These are phyloP conservation scores for Curvularia verruculosa DNA, from an alignment of 2,329 filamentous ascomycete species.

Conservation along the genomic window DNA sequence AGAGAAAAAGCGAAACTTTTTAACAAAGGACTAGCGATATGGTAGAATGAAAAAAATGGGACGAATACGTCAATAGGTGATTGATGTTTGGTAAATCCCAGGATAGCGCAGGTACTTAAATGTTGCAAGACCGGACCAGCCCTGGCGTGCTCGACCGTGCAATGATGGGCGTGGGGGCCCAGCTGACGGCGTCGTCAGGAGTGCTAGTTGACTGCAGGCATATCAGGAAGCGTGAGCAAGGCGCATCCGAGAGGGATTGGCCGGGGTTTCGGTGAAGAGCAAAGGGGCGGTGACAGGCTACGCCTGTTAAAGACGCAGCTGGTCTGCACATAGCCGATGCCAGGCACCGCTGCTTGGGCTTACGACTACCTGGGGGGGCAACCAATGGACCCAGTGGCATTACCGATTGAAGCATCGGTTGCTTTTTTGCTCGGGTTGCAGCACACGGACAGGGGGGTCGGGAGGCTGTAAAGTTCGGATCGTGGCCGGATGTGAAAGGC, in stretches of 20 bases:
- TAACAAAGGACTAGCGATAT: constrained; percentile 44
- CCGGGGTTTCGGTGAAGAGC: constrained; percentile 37
- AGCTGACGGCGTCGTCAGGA: constrained; percentile 46
- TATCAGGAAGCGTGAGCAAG: constrained; percentile 35
- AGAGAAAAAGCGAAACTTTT: constrained; percentile 31
- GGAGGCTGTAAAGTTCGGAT: constrained; percentile 37
- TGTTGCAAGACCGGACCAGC: constrained; percentile 38
- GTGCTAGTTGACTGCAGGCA: constrained; percentile 38
- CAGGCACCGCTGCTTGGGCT: constrained; percentile 44
- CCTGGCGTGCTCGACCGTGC: constrained; percentile 23
- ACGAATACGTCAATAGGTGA: constrained; percentile 45
- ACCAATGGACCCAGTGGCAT: neutral
- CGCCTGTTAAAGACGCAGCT: constrained; percentile 29
- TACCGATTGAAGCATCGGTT: constrained; percentile 37
- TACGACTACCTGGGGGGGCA: constrained; percentile 24
- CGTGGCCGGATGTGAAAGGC: constrained; percentile 41
- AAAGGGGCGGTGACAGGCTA: constrained; percentile 45
- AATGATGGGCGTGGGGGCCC: constrained; percentile 47
- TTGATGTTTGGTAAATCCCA: constrained; percentile 33
- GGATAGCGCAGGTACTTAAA: constrained; percentile 47
- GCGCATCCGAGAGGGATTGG: constrained; percentile 30
- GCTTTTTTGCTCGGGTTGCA: constrained; percentile 40
- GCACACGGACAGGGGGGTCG: constrained; percentile 29
- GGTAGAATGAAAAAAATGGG: constrained; percentile 38
- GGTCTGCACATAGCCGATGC: constrained; percentile 37